Percentiles rank a stretch among this genome's conserved stretches.
phyloP scores from a whole-genome alignment of 2,329 filamentous ascomycete species.

The Trichoderma semiorbis region DNA sequence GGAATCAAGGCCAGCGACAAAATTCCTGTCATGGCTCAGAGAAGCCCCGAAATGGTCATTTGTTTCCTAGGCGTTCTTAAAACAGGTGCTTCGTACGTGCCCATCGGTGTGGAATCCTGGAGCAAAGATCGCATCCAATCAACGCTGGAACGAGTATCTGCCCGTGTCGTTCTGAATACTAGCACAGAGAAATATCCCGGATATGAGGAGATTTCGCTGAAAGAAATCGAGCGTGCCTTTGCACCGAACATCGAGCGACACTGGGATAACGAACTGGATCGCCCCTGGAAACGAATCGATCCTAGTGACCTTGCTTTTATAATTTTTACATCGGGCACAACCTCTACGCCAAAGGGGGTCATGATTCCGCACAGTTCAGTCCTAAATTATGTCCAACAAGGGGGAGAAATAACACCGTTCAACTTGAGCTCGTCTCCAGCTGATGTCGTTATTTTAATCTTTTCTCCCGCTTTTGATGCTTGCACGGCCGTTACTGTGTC shows the following conservation, averaged over 20 bases:
- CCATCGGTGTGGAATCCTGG: background rate
- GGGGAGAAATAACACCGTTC: background rate
- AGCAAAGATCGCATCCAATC: background rate
- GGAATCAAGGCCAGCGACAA: background rate
- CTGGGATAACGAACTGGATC: background rate
- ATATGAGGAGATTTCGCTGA: background rate
- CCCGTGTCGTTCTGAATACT: background rate
- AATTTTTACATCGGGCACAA: conserved; percentile 5
- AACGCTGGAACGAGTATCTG: background rate
- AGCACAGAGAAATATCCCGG: background rate
- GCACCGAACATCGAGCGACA: background rate
- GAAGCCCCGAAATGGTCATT: background rate
- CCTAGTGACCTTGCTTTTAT: background rate
- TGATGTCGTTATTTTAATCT: background rate
- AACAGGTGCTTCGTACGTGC: background rate
- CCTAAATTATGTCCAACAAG: background rate
- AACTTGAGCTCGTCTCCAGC: background rate
- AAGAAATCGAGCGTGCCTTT: background rate
- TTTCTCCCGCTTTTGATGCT: background rate
- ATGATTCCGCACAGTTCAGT: conserved; percentile 1
- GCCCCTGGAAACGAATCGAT: background rate
- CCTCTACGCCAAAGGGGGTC: background rate
- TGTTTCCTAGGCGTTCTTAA: background rate
- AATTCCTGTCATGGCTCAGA: background rate
- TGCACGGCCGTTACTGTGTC: background rate